Evolutionary conservation across 257 asterid genomes (phyloP), one percentile per base, ranked within the genome.

Genomic region (Gentiana macrophylla): DNA sequence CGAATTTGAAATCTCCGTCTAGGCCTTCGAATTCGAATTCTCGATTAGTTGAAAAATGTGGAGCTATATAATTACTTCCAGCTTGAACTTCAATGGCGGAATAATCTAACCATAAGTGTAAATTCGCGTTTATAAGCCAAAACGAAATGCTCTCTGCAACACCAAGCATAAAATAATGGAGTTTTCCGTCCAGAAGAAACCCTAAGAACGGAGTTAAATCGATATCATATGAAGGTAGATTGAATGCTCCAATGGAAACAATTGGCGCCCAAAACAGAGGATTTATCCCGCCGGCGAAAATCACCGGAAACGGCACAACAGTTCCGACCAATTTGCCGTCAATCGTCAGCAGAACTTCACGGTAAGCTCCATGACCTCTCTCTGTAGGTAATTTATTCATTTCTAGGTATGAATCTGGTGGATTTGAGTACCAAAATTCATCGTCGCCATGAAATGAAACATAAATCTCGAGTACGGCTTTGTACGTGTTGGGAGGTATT

Each of bases 391-490:
- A 62, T 36, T 59, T 59, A 41, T 82, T 84, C 45, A 50, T 37
- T 13, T 72, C 71, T 37, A 80, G 62, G 72, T 90, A 90, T n/a
- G 70, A 56, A 76, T 86, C 87, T 0, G 98, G 87, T 1, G 96
- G 95, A 66, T 91, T 87, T 0, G 94, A 64, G 86, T 82, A 87
- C 98, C 98, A 91, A 44, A 82, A 77, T 73, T 91, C 98, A 44
- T 91, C 98, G 33, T 81, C 37, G 2, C 93, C 94, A n/a, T 91
- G 98, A 49, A 56, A 78, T 35, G 98, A 87, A 41, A 77, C 80
- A 47, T 79, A 87, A 56, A 91, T 68, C 75, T 91, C 96, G 45
- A 91, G 53, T 60, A 83, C 86, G 13, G 95, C 95, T 69, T 76
- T 82, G 71, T 78, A 87, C 0, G 96, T 62, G 64, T 81, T 83